Conservation (phyloP, 306 rosid species). For the Hippophae gyantsensis region DNA sequence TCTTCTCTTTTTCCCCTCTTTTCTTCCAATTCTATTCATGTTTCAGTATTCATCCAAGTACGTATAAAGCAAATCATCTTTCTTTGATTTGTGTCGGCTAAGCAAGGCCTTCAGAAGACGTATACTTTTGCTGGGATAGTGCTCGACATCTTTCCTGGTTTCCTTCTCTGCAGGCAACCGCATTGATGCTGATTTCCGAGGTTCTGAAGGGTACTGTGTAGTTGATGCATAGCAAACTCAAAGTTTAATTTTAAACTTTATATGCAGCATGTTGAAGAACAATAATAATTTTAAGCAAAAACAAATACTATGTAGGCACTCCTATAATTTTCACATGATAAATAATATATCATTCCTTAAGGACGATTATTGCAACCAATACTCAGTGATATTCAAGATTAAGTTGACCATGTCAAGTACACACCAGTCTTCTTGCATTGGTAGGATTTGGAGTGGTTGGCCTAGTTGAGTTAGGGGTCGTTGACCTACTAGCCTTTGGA, state of each 20-base stretch:
- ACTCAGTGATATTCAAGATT: background rate
- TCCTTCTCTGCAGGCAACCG: conserved; percentile 68
- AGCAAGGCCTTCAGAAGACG: conserved; percentile 87
- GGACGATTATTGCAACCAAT: background rate
- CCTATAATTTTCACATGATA: background rate
- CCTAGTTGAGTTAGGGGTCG: conserved; percentile 73
- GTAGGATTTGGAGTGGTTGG: conserved; percentile 79
- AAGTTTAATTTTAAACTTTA: conserved; percentile 2
- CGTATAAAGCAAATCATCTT: conserved; percentile 79
- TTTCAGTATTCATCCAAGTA: conserved; percentile 87
- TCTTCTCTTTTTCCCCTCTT: background rate
- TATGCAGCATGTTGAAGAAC: no score
- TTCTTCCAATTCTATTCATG: conserved; percentile 13
- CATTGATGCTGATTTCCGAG: conserved; percentile 91
- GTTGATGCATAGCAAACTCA: conserved; percentile 6
- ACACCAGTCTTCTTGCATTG: conserved; percentile 61
- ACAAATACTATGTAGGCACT: no score
- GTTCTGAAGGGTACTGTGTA: conserved; percentile 78
- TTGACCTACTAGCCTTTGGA: conserved; percentile 57
- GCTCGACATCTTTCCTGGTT: conserved; percentile 58
- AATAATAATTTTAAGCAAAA: no score
- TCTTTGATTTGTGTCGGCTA: conserved; percentile 95
- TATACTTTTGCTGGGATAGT: conserved; percentile 79
- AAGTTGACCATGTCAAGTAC: conserved; percentile 10
- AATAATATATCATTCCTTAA: background rate